Percentiles rank a stretch among this genome's conserved stretches.
Conservation (phyloP, 345 rosid species). For the Gossypium sturtianum region DNA sequence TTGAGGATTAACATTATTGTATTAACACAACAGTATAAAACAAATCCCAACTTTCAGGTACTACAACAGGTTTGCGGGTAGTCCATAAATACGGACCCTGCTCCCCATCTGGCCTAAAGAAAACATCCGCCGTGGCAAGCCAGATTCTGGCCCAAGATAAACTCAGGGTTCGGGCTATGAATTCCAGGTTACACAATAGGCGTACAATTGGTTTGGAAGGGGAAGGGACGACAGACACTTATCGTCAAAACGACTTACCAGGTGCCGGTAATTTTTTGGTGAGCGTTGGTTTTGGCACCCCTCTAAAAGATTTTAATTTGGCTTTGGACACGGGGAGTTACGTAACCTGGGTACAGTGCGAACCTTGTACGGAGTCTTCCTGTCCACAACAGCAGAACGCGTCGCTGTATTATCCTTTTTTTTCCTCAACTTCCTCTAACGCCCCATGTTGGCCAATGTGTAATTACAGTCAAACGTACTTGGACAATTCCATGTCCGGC, state of each 20-base stretch:
- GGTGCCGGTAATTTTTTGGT: slow-evolving; percentile 1
- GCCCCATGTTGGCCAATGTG: not conserved
- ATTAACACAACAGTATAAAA: not conserved
- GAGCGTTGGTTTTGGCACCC: slow-evolving; percentile 23
- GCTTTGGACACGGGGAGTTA: slow-evolving; percentile 23
- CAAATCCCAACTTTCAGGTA: slow-evolving; percentile 8
- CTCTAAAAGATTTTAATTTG: slow-evolving; percentile 2
- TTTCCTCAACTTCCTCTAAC: slow-evolving; percentile 15
- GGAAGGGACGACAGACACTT: too few relatives aligned
- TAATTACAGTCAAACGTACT: not conserved
- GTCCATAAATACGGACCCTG: slow-evolving; percentile 12
- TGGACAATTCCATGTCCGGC: not conserved
- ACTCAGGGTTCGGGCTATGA: slow-evolving; percentile 4
- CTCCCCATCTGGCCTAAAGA: slow-evolving; percentile 3
- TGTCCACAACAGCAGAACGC: not conserved
- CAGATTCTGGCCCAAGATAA: slow-evolving; percentile 14
- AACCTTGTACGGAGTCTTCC: not conserved
- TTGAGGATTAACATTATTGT: not conserved
- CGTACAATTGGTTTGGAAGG: not conserved
- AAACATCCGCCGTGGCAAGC: not conserved
- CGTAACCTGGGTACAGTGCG: slow-evolving; percentile 23
- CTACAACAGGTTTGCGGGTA: not conserved
- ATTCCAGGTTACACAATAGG: not conserved
- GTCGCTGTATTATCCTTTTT: slow-evolving; percentile 7
- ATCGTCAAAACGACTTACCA: not conserved